phyloP scores from a whole-genome alignment of 169 alveolate species.

The Plasmodium fragile region DNA sequence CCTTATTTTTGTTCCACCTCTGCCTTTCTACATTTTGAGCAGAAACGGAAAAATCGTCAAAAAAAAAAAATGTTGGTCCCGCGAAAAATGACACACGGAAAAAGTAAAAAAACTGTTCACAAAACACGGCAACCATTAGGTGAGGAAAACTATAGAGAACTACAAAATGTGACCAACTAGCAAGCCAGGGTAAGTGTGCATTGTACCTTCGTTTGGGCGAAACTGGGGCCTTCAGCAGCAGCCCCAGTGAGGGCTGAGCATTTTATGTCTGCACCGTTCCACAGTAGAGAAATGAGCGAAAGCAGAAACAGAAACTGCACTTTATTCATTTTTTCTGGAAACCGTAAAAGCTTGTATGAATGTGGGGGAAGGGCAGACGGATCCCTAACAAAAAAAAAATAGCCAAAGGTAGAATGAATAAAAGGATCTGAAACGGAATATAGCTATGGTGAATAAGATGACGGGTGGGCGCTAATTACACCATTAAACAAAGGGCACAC shows the following conservation, averaged over 20 bases:
- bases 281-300: conserved; percentile 5
- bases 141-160: not conserved
- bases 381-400: not conserved
- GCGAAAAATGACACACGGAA: not conserved
- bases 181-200: not conserved
- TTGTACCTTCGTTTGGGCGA: conserved; percentile 40
- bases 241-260: not conserved
- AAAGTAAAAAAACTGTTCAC: not conserved
- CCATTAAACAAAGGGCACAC: not conserved
- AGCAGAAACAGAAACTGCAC: conserved; percentile 6
- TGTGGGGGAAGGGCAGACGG: not conserved
- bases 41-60: not conserved
- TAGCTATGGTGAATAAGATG: not conserved
- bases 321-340: conserved; percentile 22
- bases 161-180: not conserved
- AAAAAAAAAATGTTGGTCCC: not conserved
- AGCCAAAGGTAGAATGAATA: not conserved
- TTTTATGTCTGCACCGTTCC: conserved; percentile 3
- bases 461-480: not conserved
- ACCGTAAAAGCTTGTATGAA: not conserved
- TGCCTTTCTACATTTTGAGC: not conserved
- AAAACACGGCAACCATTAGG: not conserved
- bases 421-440: not conserved
- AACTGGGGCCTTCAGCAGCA: not conserved
- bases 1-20: not conserved